Evolutionary conservation across 495 filamentous ascomycete species (phyloP).

Genomic region (Penicillium subrubescens): DNA sequence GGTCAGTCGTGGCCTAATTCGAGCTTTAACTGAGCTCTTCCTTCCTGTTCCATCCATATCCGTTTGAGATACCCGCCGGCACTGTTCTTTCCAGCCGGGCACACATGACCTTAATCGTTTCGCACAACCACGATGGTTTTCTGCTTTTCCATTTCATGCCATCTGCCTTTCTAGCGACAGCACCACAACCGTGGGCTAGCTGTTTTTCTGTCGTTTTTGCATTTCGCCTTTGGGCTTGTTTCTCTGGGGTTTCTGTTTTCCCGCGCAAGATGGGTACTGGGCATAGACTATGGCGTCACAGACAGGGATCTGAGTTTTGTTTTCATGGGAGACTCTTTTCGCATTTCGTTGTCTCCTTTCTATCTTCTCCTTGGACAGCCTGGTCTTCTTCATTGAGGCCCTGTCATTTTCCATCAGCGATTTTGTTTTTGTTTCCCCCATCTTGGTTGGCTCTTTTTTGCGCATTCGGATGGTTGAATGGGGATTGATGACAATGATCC

Average conservation of each 20-base stretch:
- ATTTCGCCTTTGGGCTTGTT: slow-evolving; percentile 8
- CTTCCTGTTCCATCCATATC: slow-evolving; percentile 11
- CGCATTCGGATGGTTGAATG: slow-evolving; percentile 3
- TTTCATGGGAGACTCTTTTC: slow-evolving; percentile 12
- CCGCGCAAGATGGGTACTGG: slow-evolving; percentile 22
- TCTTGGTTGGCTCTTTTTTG: not conserved
- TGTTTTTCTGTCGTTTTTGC: slow-evolving; percentile 7
- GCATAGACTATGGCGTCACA: slow-evolving; percentile 47
- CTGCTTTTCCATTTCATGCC: slow-evolving; percentile 5
- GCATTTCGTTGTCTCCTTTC: not conserved
- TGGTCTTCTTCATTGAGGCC: not conserved
- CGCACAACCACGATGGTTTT: not conserved
- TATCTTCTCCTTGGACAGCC: slow-evolving; percentile 24
- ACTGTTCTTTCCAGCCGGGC: slow-evolving; percentile 21
- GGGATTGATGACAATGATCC: slow-evolving; percentile 18
- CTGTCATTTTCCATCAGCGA: slow-evolving; percentile 15
- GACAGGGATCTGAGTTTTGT: slow-evolving; percentile 38
- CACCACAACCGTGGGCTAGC: slow-evolving; percentile 3
- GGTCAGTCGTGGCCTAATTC: slow-evolving; percentile 42
- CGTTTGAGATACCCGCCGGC: slow-evolving; percentile 28
- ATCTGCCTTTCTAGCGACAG: slow-evolving; percentile 5
- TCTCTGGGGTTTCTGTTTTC: slow-evolving; percentile 14
- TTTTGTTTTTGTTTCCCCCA: not conserved
- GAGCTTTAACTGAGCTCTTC: not conserved
- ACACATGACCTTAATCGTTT: slow-evolving; percentile 17